These are phyloP conservation scores for Pseudozyma pruni DNA, from an alignment of 1,284 basidiomycete species.

Conservation along the genomic window DNA sequence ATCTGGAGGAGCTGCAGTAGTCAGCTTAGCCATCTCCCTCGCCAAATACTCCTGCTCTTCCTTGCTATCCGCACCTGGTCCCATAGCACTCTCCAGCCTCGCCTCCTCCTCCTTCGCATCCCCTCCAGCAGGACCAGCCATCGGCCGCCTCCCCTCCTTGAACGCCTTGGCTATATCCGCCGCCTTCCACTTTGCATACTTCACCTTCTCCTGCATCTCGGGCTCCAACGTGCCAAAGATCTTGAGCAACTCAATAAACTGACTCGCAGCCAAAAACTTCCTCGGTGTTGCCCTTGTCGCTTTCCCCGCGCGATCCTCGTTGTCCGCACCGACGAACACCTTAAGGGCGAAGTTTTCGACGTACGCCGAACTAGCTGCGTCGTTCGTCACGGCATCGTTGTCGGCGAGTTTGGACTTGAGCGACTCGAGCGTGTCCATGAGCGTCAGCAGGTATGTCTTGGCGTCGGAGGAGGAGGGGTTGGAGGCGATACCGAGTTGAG, in stretches of 20 bases:
- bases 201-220: conserved; percentile 78
- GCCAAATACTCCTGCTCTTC: conserved; percentile 56
- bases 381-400: conserved; percentile 84
- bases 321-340: conserved; percentile 88
- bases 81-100: conserved; percentile 29
- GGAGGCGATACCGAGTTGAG: conserved; percentile 82
- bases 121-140: conserved; percentile 53
- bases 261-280: conserved; percentile 86
- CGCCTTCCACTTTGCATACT: conserved; percentile 92
- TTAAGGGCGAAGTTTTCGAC: conserved; percentile 92
- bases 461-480: conserved; percentile 72
- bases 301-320: conserved; percentile 82
- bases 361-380: conserved; percentile 83
- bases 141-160: conserved; percentile 73
- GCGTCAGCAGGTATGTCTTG: conserved; percentile 77
- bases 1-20: conserved; percentile 16
- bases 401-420: conserved; percentile 80
- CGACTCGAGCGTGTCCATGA: conserved; percentile 82
- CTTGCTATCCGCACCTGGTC: conserved; percentile 23
- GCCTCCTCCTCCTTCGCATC: conserved; percentile 43
- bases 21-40: conserved; percentile 58
- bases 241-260: conserved; percentile 83
- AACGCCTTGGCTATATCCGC: conserved; percentile 87
- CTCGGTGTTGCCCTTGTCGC: conserved; percentile 83
- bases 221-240: conserved; percentile 74